Evolutionary conservation across 176 grass and related monocot genomes (phyloP).

Genomic region (Carex parvula): DNA sequence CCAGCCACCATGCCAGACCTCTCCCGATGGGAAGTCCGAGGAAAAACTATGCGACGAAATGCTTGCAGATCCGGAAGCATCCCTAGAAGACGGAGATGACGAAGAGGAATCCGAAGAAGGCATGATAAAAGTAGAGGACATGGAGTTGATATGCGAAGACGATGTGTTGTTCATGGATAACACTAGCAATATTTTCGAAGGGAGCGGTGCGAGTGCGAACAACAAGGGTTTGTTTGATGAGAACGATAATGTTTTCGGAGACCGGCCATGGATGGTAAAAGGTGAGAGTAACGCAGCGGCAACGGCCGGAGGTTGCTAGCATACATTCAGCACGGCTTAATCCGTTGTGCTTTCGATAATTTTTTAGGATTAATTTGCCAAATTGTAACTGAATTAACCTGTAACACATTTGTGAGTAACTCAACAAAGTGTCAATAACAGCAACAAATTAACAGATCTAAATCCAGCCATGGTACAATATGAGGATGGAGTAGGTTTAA

Average conservation of each 20-base stretch:
- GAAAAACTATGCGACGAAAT: not conserved
- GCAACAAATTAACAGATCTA: not conserved
- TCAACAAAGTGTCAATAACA: not conserved
- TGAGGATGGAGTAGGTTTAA: not conserved
- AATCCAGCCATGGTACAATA: not conserved
- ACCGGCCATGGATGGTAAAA: constrained; percentile 27
- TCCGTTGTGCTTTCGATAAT: not conserved
- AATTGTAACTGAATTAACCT: not conserved
- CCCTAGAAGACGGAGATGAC: constrained; percentile 27
- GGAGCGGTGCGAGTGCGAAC: not conserved
- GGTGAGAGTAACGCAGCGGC: constrained; percentile 17
- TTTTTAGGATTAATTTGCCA: not conserved
- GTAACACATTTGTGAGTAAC: constrained; percentile 21
- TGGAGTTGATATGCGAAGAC: constrained; percentile 41
- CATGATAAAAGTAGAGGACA: constrained; percentile 38
- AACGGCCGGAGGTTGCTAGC: constrained; percentile 15
- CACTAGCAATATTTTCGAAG: not conserved
- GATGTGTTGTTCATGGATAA: constrained; percentile 33
- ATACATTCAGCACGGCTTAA: not conserved
- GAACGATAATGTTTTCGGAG: constrained; percentile 15
- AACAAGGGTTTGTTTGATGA: constrained; percentile 26
- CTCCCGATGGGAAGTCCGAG: not conserved
- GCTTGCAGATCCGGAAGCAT: constrained; percentile 2
- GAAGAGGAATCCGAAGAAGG: constrained; percentile 39
- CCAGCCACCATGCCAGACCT: not conserved